Evolutionary conservation across 2,329 filamentous ascomycete genomes (phyloP).

Genomic region (Plenodomus lindquistii): DNA sequence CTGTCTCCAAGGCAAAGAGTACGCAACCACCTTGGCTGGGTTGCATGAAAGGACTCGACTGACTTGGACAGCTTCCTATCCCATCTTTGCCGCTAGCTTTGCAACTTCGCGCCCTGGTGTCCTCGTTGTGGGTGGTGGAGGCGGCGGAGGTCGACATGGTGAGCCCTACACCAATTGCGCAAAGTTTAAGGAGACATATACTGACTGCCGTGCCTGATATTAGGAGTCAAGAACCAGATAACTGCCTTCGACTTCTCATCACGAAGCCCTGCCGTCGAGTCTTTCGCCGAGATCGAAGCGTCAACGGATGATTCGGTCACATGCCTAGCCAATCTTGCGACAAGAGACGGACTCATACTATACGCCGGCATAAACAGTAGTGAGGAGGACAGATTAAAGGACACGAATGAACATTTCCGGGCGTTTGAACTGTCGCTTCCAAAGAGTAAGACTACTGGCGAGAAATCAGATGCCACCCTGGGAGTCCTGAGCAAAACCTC

Average conservation of each 20-base stretch:
- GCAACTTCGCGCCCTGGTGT: constrained; percentile 73
- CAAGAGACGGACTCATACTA: constrained; percentile 59
- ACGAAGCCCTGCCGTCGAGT: constrained; percentile 61
- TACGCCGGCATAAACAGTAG: constrained; percentile 79
- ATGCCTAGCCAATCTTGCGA: constrained; percentile 71
- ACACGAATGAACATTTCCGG: constrained; percentile 83
- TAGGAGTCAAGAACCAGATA: constrained; percentile 85
- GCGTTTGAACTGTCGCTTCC: constrained; percentile 68
- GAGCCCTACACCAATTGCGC: constrained; percentile 4
- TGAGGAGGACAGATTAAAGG: constrained; percentile 69
- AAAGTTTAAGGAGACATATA: background rate
- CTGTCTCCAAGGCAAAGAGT: constrained; percentile 35
- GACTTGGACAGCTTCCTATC: constrained; percentile 57
- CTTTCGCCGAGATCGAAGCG: constrained; percentile 73
- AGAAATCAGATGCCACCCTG: constrained; percentile 43
- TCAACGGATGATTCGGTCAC: constrained; percentile 90
- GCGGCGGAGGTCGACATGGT: constrained; percentile 65
- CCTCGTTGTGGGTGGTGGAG: constrained; percentile 82
- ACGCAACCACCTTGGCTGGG: constrained; percentile 1
- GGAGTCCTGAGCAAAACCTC: constrained; percentile 55
- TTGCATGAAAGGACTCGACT: background rate
- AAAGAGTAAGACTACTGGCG: constrained; percentile 44
- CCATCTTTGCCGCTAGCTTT: constrained; percentile 85
- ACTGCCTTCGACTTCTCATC: constrained; percentile 70
- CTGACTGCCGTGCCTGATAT: constrained; percentile 40